Evolutionary conservation across 495 filamentous ascomycete genomes (phyloP).

Genomic region (Xylaria cubensis): DNA sequence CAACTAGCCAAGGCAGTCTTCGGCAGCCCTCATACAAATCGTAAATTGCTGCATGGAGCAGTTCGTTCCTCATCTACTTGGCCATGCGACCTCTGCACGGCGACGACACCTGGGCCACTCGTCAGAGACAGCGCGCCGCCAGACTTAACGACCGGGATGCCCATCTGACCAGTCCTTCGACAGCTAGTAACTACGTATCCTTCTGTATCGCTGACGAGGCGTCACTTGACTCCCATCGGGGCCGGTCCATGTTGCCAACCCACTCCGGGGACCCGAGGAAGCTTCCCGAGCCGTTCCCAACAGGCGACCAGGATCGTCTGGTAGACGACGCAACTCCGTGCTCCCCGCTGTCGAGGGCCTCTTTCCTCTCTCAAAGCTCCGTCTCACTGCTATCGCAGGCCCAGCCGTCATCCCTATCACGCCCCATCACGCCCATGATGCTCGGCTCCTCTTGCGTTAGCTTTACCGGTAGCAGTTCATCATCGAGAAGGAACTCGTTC

Average conservation of each 20-base stretch:
- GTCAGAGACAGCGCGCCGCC: constrained; percentile 38
- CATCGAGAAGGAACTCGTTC: constrained; percentile 62
- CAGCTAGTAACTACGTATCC: constrained; percentile 54
- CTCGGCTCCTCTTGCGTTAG: constrained; percentile 55
- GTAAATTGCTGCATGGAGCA: not conserved
- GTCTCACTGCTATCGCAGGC: constrained; percentile 40
- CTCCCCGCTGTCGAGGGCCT: constrained; percentile 32
- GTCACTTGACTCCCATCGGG: constrained; percentile 52
- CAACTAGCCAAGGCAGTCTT: not conserved
- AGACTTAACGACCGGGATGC: constrained; percentile 17
- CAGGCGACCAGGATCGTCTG: constrained; percentile 32
- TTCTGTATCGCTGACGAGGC: constrained; percentile 64
- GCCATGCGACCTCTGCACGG: constrained; percentile 50
- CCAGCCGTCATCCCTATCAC: constrained; percentile 47
- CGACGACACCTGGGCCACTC: constrained; percentile 44
- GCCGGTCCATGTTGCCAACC: constrained; percentile 39
- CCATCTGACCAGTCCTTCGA: constrained; percentile 37
- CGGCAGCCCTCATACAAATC: not conserved
- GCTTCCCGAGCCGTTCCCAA: constrained; percentile 29
- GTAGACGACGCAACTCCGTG: constrained; percentile 31
- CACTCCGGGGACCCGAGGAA: constrained; percentile 47
- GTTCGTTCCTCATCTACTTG: not conserved
- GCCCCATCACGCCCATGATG: constrained; percentile 63
- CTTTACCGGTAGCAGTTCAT: constrained; percentile 55
- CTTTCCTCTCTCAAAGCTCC: constrained; percentile 38